Evolutionary conservation across 2,329 filamentous ascomycete species (phyloP), one percentile per base, ranked within the genome.

Genomic region (Pyrenophora graminea): DNA sequence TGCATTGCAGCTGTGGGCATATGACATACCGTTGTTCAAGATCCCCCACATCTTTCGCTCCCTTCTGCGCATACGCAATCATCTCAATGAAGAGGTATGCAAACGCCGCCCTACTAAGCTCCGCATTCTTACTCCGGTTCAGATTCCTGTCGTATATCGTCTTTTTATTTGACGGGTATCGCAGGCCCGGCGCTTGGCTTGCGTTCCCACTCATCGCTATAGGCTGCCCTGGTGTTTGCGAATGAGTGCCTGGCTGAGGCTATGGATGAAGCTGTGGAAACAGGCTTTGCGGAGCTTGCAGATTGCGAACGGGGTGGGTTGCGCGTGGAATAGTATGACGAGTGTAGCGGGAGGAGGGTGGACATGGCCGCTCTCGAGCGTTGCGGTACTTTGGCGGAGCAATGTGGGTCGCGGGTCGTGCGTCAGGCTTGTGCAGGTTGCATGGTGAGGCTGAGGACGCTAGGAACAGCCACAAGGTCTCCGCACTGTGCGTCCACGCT

Each of bases 131-230:
- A 65, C 87, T 88, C 59, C 94, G 89, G 76, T 97, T 97, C 55
- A 97, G 81, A 56, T 96, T 91, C 48, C 94, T 85, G 80, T 97
- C 91, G 80, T 97, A 99, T 78, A 99, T 97, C 59, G 91, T 96
- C 79, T 97, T 97, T 78, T 91, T 91, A 74, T 86, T 96, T 49
- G 90, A 90, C 40, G 94, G 93, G 68, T 95, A 90, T 62, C 91
- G 89, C 56, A 99, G 86, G 21, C 89, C 87, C 10, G 64, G 39
- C 44, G 57, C 64, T 58, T 61, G 63, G 39, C 50, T 57, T 37
- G 53, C 47, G 46, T 56, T 65, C 37, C 61, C 60, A 52, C 61
- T 67, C 64, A 69, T 69, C 6, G 61, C 48, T 50, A 46, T 48
- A 51, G 48, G 55, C 44, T 48, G 61, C 23, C 48, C 55, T 41